These are phyloP conservation scores for Rutstroemia sydowiana DNA, from an alignment of 2,329 filamentous ascomycete genomes.

Conservation along the genomic window DNA sequence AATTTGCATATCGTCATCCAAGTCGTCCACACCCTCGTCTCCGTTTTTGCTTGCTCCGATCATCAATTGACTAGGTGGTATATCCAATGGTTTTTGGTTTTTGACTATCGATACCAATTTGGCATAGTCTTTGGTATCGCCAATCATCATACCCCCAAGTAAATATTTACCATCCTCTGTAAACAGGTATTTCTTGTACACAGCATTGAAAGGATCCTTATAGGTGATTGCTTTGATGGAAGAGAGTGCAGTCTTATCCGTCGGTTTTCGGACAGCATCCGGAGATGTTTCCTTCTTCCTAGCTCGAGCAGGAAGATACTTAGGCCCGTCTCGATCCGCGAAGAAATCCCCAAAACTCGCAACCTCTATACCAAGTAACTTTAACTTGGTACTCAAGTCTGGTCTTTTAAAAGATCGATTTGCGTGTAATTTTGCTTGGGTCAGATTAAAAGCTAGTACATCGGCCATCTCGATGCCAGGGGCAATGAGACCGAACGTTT, in stretches of 20 bases:
- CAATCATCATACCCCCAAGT: constrained; percentile 96
- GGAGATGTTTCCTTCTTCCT: constrained; percentile 36
- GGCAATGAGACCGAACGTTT: constrained; percentile 83
- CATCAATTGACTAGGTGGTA: constrained; percentile 76
- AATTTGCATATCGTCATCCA: constrained; percentile 79
- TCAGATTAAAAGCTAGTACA: constrained; percentile 83
- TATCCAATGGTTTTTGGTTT: constrained; percentile 69
- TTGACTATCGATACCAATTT: constrained; percentile 85
- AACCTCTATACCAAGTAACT: constrained; percentile 82
- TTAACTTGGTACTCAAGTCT: constrained; percentile 85
- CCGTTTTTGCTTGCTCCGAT: constrained; percentile 67
- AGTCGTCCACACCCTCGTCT: constrained; percentile 67
- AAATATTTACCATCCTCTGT: constrained; percentile 84
- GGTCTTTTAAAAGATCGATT: constrained; percentile 69
- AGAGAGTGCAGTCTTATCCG: constrained; percentile 46
- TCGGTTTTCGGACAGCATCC: constrained; percentile 40
- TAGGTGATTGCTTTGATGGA: constrained; percentile 80
- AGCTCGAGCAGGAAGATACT: constrained; percentile 57
- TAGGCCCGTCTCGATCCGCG: constrained; percentile 76
- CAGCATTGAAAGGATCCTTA: constrained; percentile 77
- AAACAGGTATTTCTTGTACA: constrained; percentile 94
- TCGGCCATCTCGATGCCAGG: constrained; percentile 92
- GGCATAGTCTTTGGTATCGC: constrained; percentile 83
- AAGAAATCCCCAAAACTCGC: constrained; percentile 94
- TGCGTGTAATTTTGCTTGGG: constrained; percentile 66